A percentile compares a stretch with the other conserved stretches of the same genome.
Evolutionary conservation across 1,139 yeast genomes (phyloP).

Genomic region (Protomyces lactucae-debilis): DNA sequence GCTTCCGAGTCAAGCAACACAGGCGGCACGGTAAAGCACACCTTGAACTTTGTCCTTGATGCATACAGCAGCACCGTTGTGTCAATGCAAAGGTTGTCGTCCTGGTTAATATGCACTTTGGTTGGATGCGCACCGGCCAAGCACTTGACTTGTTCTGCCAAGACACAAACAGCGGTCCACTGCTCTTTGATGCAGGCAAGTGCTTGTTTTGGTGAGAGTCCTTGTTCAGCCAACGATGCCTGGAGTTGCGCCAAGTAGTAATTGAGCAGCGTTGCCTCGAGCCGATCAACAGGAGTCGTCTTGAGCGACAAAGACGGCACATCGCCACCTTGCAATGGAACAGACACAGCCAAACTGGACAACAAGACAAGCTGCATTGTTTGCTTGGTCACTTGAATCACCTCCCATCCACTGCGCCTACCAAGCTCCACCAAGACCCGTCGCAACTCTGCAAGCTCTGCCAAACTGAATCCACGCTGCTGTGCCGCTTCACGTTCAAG

Average conservation of each 20-base stretch:
- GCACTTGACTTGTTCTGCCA: background rate
- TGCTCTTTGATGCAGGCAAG: constrained; percentile 6
- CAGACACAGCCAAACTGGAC: background rate
- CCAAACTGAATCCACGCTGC: constrained; percentile 34
- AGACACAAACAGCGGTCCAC: constrained; percentile 3
- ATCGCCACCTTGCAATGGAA: background rate
- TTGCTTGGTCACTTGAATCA: constrained; percentile 3
- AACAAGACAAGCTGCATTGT: background rate
- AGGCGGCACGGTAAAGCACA: constrained; percentile 10
- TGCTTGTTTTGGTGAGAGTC: background rate
- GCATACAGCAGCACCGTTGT: constrained; percentile 10
- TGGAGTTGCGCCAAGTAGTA: constrained; percentile 7
- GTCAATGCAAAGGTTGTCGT: constrained; percentile 8
- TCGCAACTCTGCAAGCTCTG: constrained; percentile 49
- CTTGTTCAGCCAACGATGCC: background rate
- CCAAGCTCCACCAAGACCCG: constrained; percentile 35
- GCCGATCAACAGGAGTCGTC: background rate
- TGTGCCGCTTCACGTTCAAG: constrained; percentile 30
- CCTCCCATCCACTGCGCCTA: constrained; percentile 26
- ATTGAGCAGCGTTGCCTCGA: background rate
- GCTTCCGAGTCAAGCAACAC: background rate
- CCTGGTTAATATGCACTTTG: constrained; percentile 1
- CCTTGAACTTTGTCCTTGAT: constrained; percentile 17
- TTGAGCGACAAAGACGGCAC: background rate
- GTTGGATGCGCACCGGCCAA: constrained; percentile 7